Conservation (phyloP, 2,329 filamentous ascomycete species). For the Geosmithia flava region DNA sequence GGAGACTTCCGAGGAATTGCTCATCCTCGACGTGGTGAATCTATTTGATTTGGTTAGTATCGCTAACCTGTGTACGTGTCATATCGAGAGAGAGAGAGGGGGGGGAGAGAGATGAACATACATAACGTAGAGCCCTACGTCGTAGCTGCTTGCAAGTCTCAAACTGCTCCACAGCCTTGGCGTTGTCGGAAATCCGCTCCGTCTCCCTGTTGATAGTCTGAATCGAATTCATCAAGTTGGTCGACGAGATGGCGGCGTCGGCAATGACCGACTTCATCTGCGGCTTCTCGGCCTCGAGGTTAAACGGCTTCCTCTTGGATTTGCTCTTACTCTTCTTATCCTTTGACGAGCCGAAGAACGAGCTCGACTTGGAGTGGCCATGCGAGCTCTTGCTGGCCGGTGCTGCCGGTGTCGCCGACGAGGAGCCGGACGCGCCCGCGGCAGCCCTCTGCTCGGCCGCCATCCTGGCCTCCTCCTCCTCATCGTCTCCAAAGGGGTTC, state of each 20-base stretch:
- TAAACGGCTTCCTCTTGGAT: slow-evolving; percentile 57
- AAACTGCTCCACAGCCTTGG: slow-evolving; percentile 62
- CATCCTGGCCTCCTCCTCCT: slow-evolving; percentile 36
- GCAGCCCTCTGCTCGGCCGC: slow-evolving; percentile 15
- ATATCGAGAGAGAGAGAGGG: neutral
- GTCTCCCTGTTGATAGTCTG: slow-evolving; percentile 84
- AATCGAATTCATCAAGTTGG: slow-evolving; percentile 75
- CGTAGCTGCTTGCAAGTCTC: slow-evolving; percentile 78
- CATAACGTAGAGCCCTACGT: slow-evolving; percentile 74
- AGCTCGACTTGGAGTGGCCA: slow-evolving; percentile 2
- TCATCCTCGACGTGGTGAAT: slow-evolving; percentile 87
- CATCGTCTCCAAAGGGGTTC: slow-evolving; percentile 56
- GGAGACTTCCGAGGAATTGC: slow-evolving; percentile 79
- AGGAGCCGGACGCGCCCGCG: slow-evolving; percentile 7
- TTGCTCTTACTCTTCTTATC: slow-evolving; percentile 38
- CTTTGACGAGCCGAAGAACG: slow-evolving; percentile 17
- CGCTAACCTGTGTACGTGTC: neutral
- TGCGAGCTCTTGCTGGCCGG: neutral
- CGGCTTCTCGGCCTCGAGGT: slow-evolving; percentile 76
- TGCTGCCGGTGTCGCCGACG: slow-evolving; percentile 3
- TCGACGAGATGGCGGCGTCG: slow-evolving; percentile 79
- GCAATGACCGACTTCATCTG: slow-evolving; percentile 82
- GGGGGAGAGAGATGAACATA: slow-evolving; percentile 19
- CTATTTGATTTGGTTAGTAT: slow-evolving; percentile 17
- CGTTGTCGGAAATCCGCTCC: slow-evolving; percentile 78